A percentile compares a stretch with the other conserved stretches of the same genome.
These are phyloP conservation scores for Diutina ranongensis DNA, from an alignment of 1,139 yeast genomes.

Conservation along the genomic window DNA sequence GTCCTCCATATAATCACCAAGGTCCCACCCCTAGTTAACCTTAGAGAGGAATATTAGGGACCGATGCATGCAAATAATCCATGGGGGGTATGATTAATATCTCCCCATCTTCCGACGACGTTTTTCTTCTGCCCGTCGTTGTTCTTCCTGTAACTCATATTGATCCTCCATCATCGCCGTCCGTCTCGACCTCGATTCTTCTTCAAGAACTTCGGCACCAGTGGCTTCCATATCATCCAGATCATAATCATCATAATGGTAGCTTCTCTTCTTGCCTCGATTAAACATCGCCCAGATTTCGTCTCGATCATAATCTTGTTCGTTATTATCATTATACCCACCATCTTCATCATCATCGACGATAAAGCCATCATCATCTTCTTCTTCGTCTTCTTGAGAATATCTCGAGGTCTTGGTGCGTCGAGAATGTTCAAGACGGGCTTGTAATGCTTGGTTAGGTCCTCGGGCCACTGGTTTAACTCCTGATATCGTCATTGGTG, in stretches of 20 bases:
- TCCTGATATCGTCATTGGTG: neutral
- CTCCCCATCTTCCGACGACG: neutral
- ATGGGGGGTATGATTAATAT: neutral
- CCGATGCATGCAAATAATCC: neutral
- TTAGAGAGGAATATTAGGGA: too few species aligned
- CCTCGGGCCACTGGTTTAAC: slow-evolving; percentile 13
- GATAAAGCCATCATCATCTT: slow-evolving; percentile 35
- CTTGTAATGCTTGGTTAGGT: slow-evolving; percentile 17
- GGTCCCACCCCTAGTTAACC: too few species aligned
- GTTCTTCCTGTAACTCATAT: slow-evolving; percentile 48
- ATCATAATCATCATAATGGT: slow-evolving; percentile 34
- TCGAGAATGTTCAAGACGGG: slow-evolving; percentile 13
- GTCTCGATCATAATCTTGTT: slow-evolving; percentile 54
- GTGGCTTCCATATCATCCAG: slow-evolving; percentile 87
- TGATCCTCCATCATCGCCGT: slow-evolving; percentile 56
- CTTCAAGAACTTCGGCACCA: slow-evolving; percentile 76
- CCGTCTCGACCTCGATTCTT: slow-evolving; percentile 56
- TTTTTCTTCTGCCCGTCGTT: slow-evolving; percentile 16
- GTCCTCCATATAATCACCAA: too few species aligned
- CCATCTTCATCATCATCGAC: slow-evolving; percentile 29
- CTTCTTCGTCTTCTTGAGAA: slow-evolving; percentile 9
- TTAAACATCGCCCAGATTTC: slow-evolving; percentile 86
- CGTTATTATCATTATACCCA: slow-evolving; percentile 24
- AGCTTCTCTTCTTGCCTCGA: slow-evolving; percentile 42
- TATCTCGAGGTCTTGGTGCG: too few species aligned